Base-by-base conservation (phyloP, 1,284 basidiomycete genomes). In the Cryptococcus wingfieldii region DNA sequence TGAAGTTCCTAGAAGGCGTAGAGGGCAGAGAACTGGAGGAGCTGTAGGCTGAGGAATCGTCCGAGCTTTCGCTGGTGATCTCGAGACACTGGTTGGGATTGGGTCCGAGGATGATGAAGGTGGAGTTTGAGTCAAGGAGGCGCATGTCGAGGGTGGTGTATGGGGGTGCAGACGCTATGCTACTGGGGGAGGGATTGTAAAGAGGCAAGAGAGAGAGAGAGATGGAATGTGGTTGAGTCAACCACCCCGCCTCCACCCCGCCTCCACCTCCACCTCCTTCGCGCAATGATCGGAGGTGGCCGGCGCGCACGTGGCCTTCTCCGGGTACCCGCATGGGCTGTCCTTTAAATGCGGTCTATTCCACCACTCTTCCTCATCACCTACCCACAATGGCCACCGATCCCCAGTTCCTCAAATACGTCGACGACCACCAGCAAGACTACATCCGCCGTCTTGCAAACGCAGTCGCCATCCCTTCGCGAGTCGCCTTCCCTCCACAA, bases 401-500 rank as follows among this genome's bases (percentile, higher is more conserved):
- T 38, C 59, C 76, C 14, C 66, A 80, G 47, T 83, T 87, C 72
- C 67, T 82, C 53, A 75, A 80, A 49, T 88, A 83, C 68, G 80
- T 96, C 71, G 85, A 92, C 64, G 76, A 79, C 39, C 85, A 94
- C 67, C 80, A 87, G 54, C 80, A 84, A 54, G 77, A 77, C 43
- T 93, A 93, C 71, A 88, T 97, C 61, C 76, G 85, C 56, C 83
- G 90, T 47, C 84, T 95, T 23, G 80, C 83, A 5, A 82, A 88
- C 46, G 90, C 92, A n/a, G 90, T 96, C 56, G 84, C 85, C 41
- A 95, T 96, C 63, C 89, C 90, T 51, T 90, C 88, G 90, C 90
- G 63, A 62, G 78, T 71, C 13, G 18, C 12, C n/a, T 16, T 38
- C 31, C 19, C 14, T 27, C 25, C 19, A 8, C 41, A 42, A 5